Conservation (phyloP, 208 protist species). For the Trypanosoma platydactyli region DNA sequence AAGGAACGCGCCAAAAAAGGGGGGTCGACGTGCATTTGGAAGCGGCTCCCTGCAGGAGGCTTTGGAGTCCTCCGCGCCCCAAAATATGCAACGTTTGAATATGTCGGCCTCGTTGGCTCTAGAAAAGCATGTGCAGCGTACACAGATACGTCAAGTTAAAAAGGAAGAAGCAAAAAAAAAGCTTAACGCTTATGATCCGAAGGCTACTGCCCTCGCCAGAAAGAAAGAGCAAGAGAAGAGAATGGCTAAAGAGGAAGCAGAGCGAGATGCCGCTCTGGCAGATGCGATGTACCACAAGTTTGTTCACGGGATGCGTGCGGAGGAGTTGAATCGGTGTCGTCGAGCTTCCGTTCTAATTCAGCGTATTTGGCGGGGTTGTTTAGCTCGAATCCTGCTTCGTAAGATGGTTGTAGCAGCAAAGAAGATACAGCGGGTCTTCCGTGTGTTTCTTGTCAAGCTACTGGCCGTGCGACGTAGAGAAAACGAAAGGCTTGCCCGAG, state of each 20-base stretch:
- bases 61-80: neutral
- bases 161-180: conserved; percentile 27
- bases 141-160: conserved; percentile 17
- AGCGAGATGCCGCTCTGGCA: conserved; percentile 54
- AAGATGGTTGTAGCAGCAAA: conserved; percentile 46
- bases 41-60: conserved; percentile 17
- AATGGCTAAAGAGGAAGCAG: conserved; percentile 51
- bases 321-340: conserved; percentile 52
- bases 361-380: conserved; percentile 71
- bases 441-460: conserved; percentile 50
- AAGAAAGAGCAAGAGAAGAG: conserved; percentile 30
- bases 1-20: conserved; percentile 26
- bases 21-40: conserved; percentile 49
- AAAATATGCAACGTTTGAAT: neutral
- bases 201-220: conserved; percentile 21
- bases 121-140: conserved; percentile 15
- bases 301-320: conserved; percentile 64
- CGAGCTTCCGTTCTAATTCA: conserved; percentile 69
- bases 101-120: neutral
- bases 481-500: conserved; percentile 34
- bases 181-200: conserved; percentile 1
- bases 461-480: conserved; percentile 39
- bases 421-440: conserved; percentile 59
- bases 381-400: conserved; percentile 60
- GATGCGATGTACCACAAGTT: conserved; percentile 72